Evolutionary conservation across 2,329 filamentous ascomycete species (phyloP), one percentile per base, ranked within the genome.

Genomic region (Cladobotryum mycophilum): DNA sequence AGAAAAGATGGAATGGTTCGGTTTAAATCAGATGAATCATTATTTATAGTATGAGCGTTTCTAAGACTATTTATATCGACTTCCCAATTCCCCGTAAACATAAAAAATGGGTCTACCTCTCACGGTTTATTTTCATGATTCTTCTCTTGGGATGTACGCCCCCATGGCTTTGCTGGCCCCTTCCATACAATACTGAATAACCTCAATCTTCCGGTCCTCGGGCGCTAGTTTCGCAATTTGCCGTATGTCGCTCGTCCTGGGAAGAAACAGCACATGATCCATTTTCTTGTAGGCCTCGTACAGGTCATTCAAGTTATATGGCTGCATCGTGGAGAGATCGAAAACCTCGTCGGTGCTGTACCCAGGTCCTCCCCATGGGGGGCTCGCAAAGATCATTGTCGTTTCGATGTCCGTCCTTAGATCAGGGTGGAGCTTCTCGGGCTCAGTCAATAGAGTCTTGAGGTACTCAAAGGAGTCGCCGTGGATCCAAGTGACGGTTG

Each of bases 121-220:
- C 25, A 11, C 25, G 9, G 6, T 30, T 7, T 7, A 30, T 20
- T n/a, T 18, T 18, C 11, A 40, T 40, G n/a, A 41, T 6, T 18
- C 17, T 14, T 53, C 47, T 20, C 44, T 38, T 5, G 79, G 79
- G 18, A 84, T 70, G 59, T 82, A 85, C 30, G 78, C 81, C n/a
- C 83, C 81, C 66, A 85, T 68, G 48, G 85, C 87, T 70, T 96
- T 96, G 67, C 91, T 96, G 6, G 88, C 88, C 12, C 90, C 89
- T 60, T 87, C 78, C 72, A 95, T 88, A 64, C 91, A 96, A 65
- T 97, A 97, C 71, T 99, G 93, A 45, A 88, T 81, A 22, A 92
- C 84, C 41, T 86, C 81, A 15, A 89, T 74, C 69, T 86, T 87
- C 20, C 66, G 70, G 11, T 70, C 69, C 2, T 70, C 57, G 1